These are phyloP conservation scores for Pyricularia sp. DNA, from an alignment of 2,329 filamentous ascomycete species.

Conservation along the genomic window DNA sequence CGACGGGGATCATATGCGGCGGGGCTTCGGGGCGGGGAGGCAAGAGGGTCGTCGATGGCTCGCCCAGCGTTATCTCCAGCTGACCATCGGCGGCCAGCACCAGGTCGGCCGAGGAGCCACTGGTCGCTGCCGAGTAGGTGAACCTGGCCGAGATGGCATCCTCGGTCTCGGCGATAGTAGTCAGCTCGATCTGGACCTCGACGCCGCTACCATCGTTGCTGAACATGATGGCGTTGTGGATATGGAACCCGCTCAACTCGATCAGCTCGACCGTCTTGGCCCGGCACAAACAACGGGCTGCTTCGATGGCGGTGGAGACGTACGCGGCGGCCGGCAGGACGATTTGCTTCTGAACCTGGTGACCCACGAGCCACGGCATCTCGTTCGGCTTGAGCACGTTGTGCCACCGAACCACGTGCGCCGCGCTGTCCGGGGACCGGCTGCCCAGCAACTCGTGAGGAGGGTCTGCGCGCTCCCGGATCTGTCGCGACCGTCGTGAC, in stretches of 20 bases:
- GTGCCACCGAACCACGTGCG: constrained; percentile 15
- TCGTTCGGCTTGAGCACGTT: constrained; percentile 13
- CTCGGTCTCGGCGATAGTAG: neutral
- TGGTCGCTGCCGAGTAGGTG: neutral
- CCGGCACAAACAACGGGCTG: neutral
- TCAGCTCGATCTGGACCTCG: neutral
- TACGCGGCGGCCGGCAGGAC: constrained; percentile 20
- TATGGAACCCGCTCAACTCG: neutral
- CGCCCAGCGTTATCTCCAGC: neutral
- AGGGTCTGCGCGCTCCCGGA: neutral
- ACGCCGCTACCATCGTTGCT: neutral
- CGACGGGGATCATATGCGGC: neutral
- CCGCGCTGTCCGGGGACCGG: constrained; percentile 3
- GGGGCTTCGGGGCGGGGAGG: neutral
- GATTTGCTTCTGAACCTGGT: constrained; percentile 19
- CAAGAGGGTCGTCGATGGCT: neutral
- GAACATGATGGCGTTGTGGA: neutral
- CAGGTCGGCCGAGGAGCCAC: neutral
- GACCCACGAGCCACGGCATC: constrained; percentile 25
- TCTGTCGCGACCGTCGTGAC: constrained; percentile 4
- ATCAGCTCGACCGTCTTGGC: neutral
- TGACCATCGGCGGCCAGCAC: neutral
- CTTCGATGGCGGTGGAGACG: constrained; percentile 1
- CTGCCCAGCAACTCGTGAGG: constrained; percentile 7
- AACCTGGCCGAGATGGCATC: neutral